These are phyloP conservation scores for Myrica gale DNA, from an alignment of 306 rosid species.

Conservation along the genomic window DNA sequence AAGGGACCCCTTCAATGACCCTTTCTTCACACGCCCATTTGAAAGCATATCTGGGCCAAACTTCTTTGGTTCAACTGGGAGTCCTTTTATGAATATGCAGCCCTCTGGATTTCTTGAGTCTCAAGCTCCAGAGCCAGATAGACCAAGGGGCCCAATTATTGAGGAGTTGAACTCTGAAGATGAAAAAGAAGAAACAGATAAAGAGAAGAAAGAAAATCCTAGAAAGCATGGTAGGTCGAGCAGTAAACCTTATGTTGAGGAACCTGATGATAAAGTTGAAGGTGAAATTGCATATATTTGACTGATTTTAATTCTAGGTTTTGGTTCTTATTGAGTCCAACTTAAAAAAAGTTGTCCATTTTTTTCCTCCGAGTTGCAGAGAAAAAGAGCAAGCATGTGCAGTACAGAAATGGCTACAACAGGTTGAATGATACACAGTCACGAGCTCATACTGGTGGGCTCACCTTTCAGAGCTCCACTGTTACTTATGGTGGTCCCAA, in stretches of 20 bases:
- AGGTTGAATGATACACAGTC: conserved; percentile 21
- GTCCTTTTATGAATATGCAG: conserved; percentile 44
- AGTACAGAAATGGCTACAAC: conserved; percentile 28
- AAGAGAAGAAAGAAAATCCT: conserved; percentile 49
- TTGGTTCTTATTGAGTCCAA: background rate
- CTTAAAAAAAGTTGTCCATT: background rate
- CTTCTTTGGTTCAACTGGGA: conserved; percentile 46
- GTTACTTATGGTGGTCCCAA: conserved; percentile 64
- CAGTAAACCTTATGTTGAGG: conserved; percentile 44
- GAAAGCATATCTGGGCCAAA: conserved; percentile 60
- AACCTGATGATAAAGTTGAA: conserved; percentile 63
- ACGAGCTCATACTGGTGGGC: conserved; percentile 63
- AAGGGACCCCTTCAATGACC: conserved; percentile 75
- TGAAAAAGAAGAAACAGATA: conserved; percentile 46
- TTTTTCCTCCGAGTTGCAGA: conserved; percentile 40
- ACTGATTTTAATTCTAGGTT: background rate
- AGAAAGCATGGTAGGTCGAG: conserved; percentile 56
- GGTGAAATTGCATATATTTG: conserved; percentile 36
- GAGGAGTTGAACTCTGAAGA: conserved; percentile 81
- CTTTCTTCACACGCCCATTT: conserved; percentile 73
- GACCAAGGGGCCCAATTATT: conserved; percentile 62
- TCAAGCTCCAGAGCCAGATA: conserved; percentile 50
- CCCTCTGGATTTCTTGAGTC: conserved; percentile 55
- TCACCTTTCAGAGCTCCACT: conserved; percentile 76
- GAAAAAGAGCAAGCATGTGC: conserved; percentile 47